Conservation (phyloP, 805 yeast species). For the Candida multigemmis region DNA sequence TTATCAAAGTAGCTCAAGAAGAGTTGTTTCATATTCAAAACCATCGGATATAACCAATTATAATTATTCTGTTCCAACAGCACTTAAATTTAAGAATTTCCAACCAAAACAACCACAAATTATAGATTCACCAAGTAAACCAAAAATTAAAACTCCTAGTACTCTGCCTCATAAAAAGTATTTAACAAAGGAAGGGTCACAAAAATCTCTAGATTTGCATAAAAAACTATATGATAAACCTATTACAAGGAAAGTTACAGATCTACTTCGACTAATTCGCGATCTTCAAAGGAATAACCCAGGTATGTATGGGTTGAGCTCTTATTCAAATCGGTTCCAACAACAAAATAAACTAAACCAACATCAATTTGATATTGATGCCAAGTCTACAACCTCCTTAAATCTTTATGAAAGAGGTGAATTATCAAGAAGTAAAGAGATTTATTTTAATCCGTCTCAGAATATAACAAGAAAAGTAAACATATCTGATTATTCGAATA, state of each 20-base stretch:
- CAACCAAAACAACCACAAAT: conserved; percentile 1
- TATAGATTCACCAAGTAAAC: neutral
- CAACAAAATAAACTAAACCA: neutral
- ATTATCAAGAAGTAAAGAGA: conserved; percentile 35
- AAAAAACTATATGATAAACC: conserved; percentile 2
- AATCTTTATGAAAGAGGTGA: conserved; percentile 57
- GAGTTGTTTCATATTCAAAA: conserved; percentile 3
- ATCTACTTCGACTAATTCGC: too few relatives aligned
- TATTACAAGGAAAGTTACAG: neutral
- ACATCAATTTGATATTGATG: neutral
- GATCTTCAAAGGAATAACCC: too few relatives aligned
- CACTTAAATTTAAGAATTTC: conserved; percentile 2
- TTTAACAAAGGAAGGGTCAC: neutral
- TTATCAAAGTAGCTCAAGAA: neutral
- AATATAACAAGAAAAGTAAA: conserved; percentile 15
- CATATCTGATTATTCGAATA: conserved; percentile 29
- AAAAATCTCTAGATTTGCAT: conserved; percentile 1
- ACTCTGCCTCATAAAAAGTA: conserved; percentile 2
- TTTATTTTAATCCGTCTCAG: conserved; percentile 42
- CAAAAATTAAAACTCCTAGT: neutral
- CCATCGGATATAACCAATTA: conserved; percentile 14
- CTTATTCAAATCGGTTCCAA: too few relatives aligned
- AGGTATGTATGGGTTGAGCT: too few relatives aligned
- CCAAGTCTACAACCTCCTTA: conserved; percentile 9
- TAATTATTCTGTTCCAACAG: conserved; percentile 1